Evolutionary conservation across 2,329 filamentous ascomycete species (phyloP), one percentile per base, ranked within the genome.

Genomic region (Cladosporium sp.): DNA sequence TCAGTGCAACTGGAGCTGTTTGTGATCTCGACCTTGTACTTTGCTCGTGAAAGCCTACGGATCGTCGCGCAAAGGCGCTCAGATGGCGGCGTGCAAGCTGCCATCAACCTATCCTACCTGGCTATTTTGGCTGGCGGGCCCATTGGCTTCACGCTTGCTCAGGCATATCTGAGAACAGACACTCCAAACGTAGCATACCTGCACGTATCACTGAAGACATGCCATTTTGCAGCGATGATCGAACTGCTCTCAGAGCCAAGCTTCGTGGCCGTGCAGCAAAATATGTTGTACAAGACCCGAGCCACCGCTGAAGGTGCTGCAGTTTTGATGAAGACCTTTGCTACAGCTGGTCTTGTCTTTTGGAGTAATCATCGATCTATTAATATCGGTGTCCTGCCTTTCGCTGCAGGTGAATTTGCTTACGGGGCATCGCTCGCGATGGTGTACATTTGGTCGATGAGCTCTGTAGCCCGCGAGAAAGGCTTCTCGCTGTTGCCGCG

Each of bases 1-100:
- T 86, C 91, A 2, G 86, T 91, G 0, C 93, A 96, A 68, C 79
- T 98, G 3, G 93, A 98, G 63, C 83, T 97, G 1, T 96, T 91
- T 69, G 91, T 92, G 55, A 86, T 95, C 42, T 89, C 90, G 0
- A 85, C 95, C n/a, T 78, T 98, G 0, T 96, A 95, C 70, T 97
- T 98, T 65, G 87, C 93, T 0, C 81, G 93, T 37, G 93, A 98
- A 71, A 92, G 87, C 63, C 74, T 97, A 45, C 85, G 93, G 13
- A 86, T 95, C n/a, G 90, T 92, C 22, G 82, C 95, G 34, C 92
- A 97, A 71, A 80, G 93, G 48, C 87, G 63, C 34, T 68, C 73
- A 7, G 68, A 74, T 58, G 69, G 69, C 28, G 64, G 64, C 46
- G 68, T 80, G 9, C 92, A 97, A 69, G 83, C 87, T 2, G 84